Evolutionary conservation across 768 basidiomycete genomes (phyloP).

Genomic region (Hericium coralloides): DNA sequence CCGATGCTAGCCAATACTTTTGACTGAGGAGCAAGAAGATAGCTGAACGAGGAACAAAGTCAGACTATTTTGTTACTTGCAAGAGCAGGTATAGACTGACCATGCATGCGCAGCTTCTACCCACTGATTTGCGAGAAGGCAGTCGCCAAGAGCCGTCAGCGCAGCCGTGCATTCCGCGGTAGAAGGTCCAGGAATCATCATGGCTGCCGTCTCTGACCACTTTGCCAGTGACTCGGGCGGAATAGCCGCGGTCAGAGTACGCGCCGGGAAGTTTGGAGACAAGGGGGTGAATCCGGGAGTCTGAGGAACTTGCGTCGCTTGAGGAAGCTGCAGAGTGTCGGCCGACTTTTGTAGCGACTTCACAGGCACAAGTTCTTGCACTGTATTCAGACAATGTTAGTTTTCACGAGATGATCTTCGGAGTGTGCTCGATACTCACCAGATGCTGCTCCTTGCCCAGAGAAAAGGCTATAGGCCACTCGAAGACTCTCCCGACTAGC

Average conservation of each 20-base stretch:
- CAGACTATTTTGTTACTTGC: background rate
- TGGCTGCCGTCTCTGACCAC: constrained; percentile 83
- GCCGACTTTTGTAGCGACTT: constrained; percentile 5
- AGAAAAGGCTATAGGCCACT: constrained; percentile 74
- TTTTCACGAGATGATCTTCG: background rate
- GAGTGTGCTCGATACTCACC: constrained; percentile 35
- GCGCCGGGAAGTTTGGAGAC: constrained; percentile 52
- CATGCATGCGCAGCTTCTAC: constrained; percentile 87
- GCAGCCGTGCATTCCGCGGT: constrained; percentile 62
- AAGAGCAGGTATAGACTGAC: constrained; percentile 36
- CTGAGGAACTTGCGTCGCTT: background rate
- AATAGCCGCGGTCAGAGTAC: constrained; percentile 36
- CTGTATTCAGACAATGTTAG: background rate
- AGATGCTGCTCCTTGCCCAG: constrained; percentile 72
- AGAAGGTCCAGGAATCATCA: constrained; percentile 69
- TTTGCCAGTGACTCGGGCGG: constrained; percentile 54
- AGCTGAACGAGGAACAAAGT: constrained; percentile 35
- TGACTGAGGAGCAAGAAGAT: constrained; percentile 79
- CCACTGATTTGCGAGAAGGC: constrained; percentile 61
- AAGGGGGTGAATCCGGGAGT: constrained; percentile 36
- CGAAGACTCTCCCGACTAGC: constrained; percentile 63
- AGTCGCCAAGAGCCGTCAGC: constrained; percentile 79
- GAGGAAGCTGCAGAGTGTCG: constrained; percentile 7
- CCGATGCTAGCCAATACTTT: constrained; percentile 66
- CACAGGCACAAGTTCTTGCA: constrained; percentile 6